Conservation (phyloP, 345 rosid species). For the Limnanthes douglasii region DNA sequence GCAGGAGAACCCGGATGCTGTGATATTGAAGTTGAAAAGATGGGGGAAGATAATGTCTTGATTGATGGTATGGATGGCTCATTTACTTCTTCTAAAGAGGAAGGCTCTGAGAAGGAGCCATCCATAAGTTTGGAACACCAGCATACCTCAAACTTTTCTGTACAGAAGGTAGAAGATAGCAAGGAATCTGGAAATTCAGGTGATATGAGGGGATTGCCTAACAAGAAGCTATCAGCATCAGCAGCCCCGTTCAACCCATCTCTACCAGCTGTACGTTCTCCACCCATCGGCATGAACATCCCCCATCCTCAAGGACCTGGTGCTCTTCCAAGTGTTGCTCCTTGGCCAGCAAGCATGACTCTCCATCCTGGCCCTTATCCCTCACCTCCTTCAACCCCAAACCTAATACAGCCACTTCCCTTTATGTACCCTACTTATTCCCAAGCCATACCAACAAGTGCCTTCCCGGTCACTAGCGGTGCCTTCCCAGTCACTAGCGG, state of each 20-base stretch:
- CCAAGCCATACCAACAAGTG: constrained; percentile 48
- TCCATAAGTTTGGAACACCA: constrained; percentile 17
- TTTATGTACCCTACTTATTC: constrained; percentile 71
- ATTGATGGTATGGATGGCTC: constrained; percentile 20
- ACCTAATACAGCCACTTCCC: constrained; percentile 74
- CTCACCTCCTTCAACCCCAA: constrained; percentile 83
- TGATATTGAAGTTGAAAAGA: constrained; percentile 20
- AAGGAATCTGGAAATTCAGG: constrained; percentile 40
- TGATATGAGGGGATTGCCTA: constrained; percentile 32
- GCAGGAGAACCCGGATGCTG: constrained; percentile 17
- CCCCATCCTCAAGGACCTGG: constrained; percentile 37
- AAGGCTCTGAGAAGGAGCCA: constrained; percentile 19
- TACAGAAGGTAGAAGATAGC: constrained; percentile 30
- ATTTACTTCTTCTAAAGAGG: constrained; percentile 24
- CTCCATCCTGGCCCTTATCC: constrained; percentile 74
- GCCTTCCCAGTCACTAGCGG: constrained; percentile 60
- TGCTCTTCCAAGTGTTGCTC: constrained; percentile 38
- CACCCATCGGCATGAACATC: constrained; percentile 47
- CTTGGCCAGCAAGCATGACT: constrained; percentile 80
- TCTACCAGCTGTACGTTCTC: constrained; percentile 35
- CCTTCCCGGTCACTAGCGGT: constrained; percentile 49
- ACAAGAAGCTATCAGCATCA: constrained; percentile 85
- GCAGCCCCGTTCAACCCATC: constrained; percentile 94
- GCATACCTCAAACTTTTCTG: constrained; percentile 9
- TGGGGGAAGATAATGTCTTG: constrained; percentile 16